Conservation (phyloP, 1,284 basidiomycete species). For the Rhodotorula glutinis region DNA sequence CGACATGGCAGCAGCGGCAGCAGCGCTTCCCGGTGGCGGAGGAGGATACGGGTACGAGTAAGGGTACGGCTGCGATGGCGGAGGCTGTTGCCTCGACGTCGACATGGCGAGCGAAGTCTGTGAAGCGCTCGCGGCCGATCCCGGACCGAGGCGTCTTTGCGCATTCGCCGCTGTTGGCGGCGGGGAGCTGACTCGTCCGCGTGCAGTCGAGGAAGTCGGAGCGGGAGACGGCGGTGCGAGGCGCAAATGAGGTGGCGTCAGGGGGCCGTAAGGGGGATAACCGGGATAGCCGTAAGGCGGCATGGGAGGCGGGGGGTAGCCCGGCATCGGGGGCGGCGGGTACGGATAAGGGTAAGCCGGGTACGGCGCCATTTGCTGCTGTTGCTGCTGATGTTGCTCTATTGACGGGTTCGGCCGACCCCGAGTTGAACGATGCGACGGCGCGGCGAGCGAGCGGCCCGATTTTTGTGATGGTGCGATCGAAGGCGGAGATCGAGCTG, state of each 20-base stretch:
- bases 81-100: not conserved
- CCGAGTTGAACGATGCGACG: not conserved
- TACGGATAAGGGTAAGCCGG: not conserved
- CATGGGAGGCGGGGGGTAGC: not conserved
- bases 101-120: not conserved
- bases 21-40: not conserved
- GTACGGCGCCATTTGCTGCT: not conserved
- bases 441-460: not conserved
- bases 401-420: not conserved
- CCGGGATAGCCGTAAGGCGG: not conserved
- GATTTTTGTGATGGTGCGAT: not conserved
- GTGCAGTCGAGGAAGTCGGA: not conserved
- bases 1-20: not conserved
- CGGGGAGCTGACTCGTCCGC: not conserved
- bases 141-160: not conserved
- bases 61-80: not conserved
- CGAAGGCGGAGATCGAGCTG: not conserved
- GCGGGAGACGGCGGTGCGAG: not conserved
- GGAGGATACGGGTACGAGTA: slow-evolving; percentile 2
- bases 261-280: slow-evolving; percentile 3
- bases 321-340: not conserved
- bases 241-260: not conserved
- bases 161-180: not conserved
- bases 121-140: not conserved
- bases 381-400: not conserved